These are phyloP conservation scores for Chlamydomonas sp. DNA, from an alignment of 139 green algal species.

Conservation along the genomic window DNA sequence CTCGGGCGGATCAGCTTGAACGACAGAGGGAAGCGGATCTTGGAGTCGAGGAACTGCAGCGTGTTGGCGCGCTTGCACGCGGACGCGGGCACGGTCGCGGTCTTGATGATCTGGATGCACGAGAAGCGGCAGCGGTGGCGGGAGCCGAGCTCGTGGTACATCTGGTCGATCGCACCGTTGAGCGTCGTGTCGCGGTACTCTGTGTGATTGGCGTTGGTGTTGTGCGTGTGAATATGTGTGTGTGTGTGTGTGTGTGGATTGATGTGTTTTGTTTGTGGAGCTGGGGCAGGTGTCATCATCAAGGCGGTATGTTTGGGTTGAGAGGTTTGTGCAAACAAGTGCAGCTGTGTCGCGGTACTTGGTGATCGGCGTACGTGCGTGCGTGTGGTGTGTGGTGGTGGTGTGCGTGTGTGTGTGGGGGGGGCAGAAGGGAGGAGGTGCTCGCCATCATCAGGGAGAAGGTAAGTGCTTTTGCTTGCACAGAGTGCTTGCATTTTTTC, in stretches of 20 bases:
- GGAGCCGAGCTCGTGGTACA: conserved; percentile 97
- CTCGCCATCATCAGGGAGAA: no score
- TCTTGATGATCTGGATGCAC: conserved; percentile 96
- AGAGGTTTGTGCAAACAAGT: no score
- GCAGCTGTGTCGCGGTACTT: no score
- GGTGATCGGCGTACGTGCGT: no score
- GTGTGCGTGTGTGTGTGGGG: no score
- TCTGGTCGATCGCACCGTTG: conserved; percentile 90
- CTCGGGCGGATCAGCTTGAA: conserved; percentile 41
- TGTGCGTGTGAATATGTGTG: conserved; percentile 15
- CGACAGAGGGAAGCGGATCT: conserved; percentile 89
- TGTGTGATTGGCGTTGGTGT: conserved; percentile 89
- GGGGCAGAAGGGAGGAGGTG: no score
- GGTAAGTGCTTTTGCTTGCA: no score
- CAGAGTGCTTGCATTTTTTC: no score
- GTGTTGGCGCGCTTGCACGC: conserved; percentile 84
- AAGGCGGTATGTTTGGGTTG: no score
- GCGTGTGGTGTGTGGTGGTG: no score
- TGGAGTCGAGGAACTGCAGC: conserved; percentile 93
- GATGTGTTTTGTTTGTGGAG: conserved; percentile 7
- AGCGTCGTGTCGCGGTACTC: conserved; percentile 98
- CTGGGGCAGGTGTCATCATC: no score
- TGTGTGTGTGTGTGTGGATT: conserved; percentile 16
- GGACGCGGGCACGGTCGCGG: conserved; percentile 63
- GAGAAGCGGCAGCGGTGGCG: conserved; percentile 84